Evolutionary conservation across 140 eudicot species (phyloP).

Genomic region (Ambrosia hybrid): DNA sequence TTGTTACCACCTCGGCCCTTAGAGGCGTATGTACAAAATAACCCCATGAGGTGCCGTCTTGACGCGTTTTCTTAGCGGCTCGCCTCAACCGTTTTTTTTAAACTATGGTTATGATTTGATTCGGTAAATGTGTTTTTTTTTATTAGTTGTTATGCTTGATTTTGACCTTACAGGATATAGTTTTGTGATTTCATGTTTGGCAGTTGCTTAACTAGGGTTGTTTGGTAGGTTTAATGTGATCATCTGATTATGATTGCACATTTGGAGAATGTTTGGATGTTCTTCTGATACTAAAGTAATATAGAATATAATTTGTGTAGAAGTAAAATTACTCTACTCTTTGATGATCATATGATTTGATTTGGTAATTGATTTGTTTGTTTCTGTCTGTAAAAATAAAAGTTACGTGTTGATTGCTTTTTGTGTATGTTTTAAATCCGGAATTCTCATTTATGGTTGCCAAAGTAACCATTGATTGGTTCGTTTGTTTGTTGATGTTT

Average conservation of each 20-base stretch:
- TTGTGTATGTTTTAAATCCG: no score
- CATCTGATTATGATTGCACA: background rate
- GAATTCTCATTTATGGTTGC: no score
- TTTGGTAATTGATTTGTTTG: no score
- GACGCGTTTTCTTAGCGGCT: no score
- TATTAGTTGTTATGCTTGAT: conserved; percentile 8
- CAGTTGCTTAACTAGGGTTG: background rate
- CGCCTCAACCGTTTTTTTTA: no score
- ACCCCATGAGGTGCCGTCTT: no score
- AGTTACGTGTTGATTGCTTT: no score
- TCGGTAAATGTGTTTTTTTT: background rate
- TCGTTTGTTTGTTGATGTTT: no score
- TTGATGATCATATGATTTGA: background rate
- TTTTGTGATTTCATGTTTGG: background rate
- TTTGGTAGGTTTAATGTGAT: conserved; percentile 9
- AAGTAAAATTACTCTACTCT: background rate
- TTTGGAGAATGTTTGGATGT: background rate
- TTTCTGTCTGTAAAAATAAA: no score
- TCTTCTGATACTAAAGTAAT: background rate
- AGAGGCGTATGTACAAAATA: no score
- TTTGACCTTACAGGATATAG: conserved; percentile 6
- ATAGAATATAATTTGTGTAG: background rate
- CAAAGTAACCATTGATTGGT: no score
- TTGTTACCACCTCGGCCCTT: no score
- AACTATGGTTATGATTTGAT: background rate